Conservation (phyloP, 2,329 filamentous ascomycete species). For the Aspergillus chevalieri region DNA sequence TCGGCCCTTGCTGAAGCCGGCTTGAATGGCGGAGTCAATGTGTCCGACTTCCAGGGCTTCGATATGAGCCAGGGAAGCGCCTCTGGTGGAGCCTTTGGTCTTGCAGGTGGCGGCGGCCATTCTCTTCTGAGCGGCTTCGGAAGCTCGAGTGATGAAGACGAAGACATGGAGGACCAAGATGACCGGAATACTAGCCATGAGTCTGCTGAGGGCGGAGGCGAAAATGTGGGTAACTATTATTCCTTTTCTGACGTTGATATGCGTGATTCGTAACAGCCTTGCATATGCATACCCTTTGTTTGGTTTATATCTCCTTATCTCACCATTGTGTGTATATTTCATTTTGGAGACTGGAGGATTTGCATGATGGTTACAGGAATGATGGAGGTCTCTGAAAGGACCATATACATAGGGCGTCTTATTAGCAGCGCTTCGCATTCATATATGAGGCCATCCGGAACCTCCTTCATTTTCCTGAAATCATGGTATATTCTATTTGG, state of each 20-base stretch:
- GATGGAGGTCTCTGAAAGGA: constrained; percentile 10
- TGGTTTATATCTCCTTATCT: not conserved
- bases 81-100: constrained; percentile 65
- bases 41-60: constrained; percentile 51
- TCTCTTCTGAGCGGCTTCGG: constrained; percentile 81
- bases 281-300: constrained; percentile 2
- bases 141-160: constrained; percentile 91
- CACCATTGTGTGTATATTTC: not conserved
- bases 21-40: constrained; percentile 59
- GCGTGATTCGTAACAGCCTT: constrained; percentile 46
- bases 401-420: constrained; percentile 14
- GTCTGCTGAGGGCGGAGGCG: constrained; percentile 46
- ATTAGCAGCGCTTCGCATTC: constrained; percentile 15
- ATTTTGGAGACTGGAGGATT: constrained; percentile 2
- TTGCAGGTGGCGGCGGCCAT: constrained; percentile 53
- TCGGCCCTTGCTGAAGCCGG: constrained; percentile 74
- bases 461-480: constrained; percentile 12
- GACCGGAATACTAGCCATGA: constrained; percentile 44
- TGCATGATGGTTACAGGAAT: constrained; percentile 13
- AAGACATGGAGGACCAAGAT: constrained; percentile 69
- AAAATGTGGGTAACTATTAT: constrained; percentile 61
- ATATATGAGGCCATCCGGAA: constrained; percentile 17
- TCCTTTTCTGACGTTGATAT: constrained; percentile 55
- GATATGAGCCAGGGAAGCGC: constrained; percentile 63
- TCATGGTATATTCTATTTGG: constrained; percentile 13